Base-by-base conservation (phyloP, 1,139 yeast genomes). In the Entelexis sorbosivorans region DNA sequence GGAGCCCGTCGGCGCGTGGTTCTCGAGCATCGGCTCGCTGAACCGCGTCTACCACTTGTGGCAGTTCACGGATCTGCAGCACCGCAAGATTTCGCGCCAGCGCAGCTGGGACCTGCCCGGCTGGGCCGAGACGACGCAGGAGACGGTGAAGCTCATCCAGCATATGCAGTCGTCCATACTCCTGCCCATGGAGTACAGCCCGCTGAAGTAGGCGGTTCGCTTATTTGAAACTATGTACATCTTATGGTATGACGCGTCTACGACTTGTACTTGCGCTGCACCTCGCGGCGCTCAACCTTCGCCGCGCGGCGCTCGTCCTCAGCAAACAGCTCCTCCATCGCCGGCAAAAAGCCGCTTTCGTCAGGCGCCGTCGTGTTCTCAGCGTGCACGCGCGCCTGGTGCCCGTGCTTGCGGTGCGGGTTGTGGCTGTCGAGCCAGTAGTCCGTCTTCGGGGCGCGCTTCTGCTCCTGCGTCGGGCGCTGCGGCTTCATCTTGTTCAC, bases 1-100 rank as follows among this genome's bases (percentile, higher is more conserved):
- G 74, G 73, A 70, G 59, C 74, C 74, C 1, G 73, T 71, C 2
- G 74, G 74, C 5, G 74, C 74, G 2, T 70, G 74, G 74, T 70
- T 70, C 59, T 61, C 69, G 17, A 71, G 69, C 54, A 55, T 70
- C 38, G 74, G 74, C 4, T 58, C 63, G 7, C 60, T 70, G 32
- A 70, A 70, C 59, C 61, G 69, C 19, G 74, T 70, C 4, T 69
- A 69, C 50, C 74, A 70, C 51, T 58, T 70, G 46, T 70, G 74
- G 74, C 74, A 70, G 58, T 70, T 71, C 61, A 69, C 71, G 2
- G 73, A 70, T 47, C 60, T 70, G 29, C 72, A 70, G 57, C 73
- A 70, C 50, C 68, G 74, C 26, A 66, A 66, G 56, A 57, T 68
- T 35, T 64, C 71, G 22, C 61, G 74, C 44, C 71, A 68, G 51